Percentiles rank a stretch among this genome's conserved stretches.
These are phyloP conservation scores for Filosporella fistucella DNA, from an alignment of 495 filamentous ascomycete genomes.

Conservation along the genomic window DNA sequence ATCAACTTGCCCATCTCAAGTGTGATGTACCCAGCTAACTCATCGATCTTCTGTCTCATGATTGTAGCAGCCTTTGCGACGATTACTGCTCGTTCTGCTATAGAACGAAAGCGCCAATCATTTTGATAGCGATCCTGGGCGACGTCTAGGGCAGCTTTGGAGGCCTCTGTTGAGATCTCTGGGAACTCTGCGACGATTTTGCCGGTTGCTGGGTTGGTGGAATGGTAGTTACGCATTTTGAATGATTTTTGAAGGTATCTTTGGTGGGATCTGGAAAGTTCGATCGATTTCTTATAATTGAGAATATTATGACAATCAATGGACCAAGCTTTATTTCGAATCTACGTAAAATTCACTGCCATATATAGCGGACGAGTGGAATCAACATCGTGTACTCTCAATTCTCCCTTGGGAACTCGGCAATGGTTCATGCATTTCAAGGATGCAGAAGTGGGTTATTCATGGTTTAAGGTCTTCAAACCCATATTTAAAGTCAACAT, in stretches of 20 bases:
- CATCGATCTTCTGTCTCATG: not conserved
- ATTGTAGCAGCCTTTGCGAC: not conserved
- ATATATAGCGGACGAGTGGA: too few species aligned
- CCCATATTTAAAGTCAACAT: too few species aligned
- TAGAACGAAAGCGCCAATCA: not conserved
- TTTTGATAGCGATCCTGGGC: not conserved
- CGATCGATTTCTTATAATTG: too few species aligned
- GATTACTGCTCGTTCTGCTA: not conserved
- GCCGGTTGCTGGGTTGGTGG: not conserved
- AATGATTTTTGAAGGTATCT: not conserved
- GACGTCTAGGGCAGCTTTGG: not conserved
- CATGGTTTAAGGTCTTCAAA: too few species aligned
- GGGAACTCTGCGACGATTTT: not conserved
- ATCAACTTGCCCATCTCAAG: slow-evolving; percentile 5
- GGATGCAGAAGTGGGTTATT: too few species aligned
- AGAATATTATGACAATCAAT: too few species aligned
- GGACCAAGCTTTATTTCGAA: too few species aligned
- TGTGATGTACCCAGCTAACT: not conserved
- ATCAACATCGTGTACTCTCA: too few species aligned
- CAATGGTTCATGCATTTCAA: too few species aligned
- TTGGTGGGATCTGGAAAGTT: not conserved
- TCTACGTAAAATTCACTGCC: too few species aligned
- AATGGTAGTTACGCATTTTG: not conserved
- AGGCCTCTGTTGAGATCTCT: not conserved
- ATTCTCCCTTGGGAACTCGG: too few species aligned